Base-by-base conservation (phyloP, 352 stramenopile species). In the Phytophthora vignae region DNA sequence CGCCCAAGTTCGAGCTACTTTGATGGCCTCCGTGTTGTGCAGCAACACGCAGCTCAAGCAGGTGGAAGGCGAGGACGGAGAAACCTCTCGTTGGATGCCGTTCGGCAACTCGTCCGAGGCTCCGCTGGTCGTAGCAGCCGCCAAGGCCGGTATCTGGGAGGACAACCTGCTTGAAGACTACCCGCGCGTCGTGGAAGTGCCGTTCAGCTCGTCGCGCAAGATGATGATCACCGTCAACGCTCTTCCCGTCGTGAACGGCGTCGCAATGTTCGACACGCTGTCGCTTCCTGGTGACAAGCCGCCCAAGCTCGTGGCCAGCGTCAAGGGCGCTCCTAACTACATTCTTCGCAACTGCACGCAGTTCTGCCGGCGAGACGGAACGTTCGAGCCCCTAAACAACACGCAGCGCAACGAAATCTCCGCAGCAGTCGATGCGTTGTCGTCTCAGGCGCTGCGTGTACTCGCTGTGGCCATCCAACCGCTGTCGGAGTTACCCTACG, bases 131-230 rank as follows among this genome's bases (percentile, higher is more conserved):
- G 81, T 91, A 6, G 83, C 88, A 2, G 89, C 90, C 1, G 87
- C 87, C 5, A 94, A 94, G 69, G 80, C 84, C 40, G 84, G 79
- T 0, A 84, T 91, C 38, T 86, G 79, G 75, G 82, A 90, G 59
- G 82, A 91, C 44, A 76, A 78, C 29, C 70, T 88, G 12, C 17
- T 76, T 2, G 60, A 58, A n/a, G 81, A 85, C 72, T 94, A 85
- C 81, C 88, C 84, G 21, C 87, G 97, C 10, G 38, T 94, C 0
- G 84, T 88, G 12, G 95, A 99, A 84, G 89, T 98, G 49, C 93
- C 96, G 0, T 99, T 99, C 82, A 97, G 81, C 25, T 99, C 94
- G 14, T 94, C 98, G 8, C 85, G 92, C 25, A 99, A 99, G 78
- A 92, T 82, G 76, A 99, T 99, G 97, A 76, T 93, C 46, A 93